Percentiles rank a stretch among this genome's conserved stretches.
phyloP scores from a whole-genome alignment of 2,329 filamentous ascomycete genomes.

The Pseudocercospora cruenta region DNA sequence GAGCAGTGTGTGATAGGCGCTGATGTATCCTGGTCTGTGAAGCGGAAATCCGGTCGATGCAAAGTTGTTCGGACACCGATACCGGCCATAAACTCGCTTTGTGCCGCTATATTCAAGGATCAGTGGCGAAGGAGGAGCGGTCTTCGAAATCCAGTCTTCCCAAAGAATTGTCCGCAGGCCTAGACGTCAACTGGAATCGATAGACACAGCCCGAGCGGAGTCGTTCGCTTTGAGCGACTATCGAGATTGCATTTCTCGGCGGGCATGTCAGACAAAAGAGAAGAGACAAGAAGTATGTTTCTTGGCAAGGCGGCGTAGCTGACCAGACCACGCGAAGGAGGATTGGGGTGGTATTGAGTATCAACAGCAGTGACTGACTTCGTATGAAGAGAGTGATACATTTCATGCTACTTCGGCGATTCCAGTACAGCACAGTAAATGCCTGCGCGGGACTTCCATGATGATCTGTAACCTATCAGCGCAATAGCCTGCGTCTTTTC shows the following conservation, averaged over 20 bases:
- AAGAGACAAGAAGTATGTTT: background rate
- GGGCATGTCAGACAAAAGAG: background rate
- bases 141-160: background rate
- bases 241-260: background rate
- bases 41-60: background rate
- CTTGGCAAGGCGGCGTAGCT: too few relatives aligned
- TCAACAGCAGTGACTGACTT: background rate
- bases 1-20: background rate
- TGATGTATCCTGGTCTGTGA: background rate
- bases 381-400: background rate
- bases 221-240: background rate
- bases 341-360: too few relatives aligned
- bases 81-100: background rate
- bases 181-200: background rate
- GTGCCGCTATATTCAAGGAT: background rate
- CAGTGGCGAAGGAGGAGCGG: background rate
- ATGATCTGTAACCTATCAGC: background rate
- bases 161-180: background rate
- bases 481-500: background rate
- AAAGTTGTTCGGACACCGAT: background rate
- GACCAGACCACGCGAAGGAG: too few relatives aligned
- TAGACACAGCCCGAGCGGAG: background rate
- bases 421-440: background rate
- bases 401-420: background rate
- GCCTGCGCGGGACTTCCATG: background rate